Evolutionary conservation across 257 asterid species (phyloP).

Genomic region (Penstemon barbatus): DNA sequence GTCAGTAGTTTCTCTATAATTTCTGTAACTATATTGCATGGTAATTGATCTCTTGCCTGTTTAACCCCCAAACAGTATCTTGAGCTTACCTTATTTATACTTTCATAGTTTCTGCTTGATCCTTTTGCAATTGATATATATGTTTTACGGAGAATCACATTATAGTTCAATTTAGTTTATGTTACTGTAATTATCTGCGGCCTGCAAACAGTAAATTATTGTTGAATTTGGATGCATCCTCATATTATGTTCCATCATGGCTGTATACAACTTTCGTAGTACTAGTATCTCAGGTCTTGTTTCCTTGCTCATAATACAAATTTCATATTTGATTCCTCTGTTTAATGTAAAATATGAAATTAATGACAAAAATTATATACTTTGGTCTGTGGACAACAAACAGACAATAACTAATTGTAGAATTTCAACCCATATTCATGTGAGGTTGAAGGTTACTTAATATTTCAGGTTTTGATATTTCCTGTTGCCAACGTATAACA

Average conservation of each 20-base stretch:
- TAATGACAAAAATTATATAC: background rate
- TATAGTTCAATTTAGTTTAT: background rate
- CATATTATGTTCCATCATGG: background rate
- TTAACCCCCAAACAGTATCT: background rate
- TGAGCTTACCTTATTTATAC: background rate
- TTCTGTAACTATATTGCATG: background rate
- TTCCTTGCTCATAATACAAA: background rate
- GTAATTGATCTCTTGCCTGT: background rate
- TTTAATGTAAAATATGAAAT: background rate
- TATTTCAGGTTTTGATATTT: too few species aligned
- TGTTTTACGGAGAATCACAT: background rate
- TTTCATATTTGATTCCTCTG: background rate
- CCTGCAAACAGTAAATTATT: background rate
- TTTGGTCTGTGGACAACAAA: background rate
- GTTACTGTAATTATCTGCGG: background rate
- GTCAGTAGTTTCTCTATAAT: slow-evolving; percentile 12
- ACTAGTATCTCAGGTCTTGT: background rate
- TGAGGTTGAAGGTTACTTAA: too few species aligned
- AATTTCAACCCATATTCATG: background rate
- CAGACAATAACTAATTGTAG: background rate
- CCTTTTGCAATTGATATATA: background rate
- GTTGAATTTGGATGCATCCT: background rate
- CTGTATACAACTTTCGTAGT: background rate
- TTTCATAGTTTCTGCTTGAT: background rate
- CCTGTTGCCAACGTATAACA: too few species aligned